These are phyloP conservation scores for Daldinia bambusicola DNA, from an alignment of 495 filamentous ascomycete genomes.

Conservation along the genomic window DNA sequence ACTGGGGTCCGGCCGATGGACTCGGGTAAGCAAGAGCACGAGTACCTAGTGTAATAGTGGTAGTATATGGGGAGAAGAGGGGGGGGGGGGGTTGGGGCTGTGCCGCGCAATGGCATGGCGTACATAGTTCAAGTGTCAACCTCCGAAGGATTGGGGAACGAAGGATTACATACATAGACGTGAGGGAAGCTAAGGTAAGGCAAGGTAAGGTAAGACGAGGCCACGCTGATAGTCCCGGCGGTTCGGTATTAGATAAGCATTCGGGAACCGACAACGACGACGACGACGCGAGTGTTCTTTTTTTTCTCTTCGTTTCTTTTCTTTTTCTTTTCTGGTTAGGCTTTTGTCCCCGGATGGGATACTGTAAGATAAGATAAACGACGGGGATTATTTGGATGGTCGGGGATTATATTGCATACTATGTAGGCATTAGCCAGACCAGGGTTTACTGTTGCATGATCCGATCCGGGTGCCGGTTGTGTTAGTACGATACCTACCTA, in stretches of 20 bases:
- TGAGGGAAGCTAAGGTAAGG: too few relatives aligned
- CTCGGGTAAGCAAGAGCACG: neutral
- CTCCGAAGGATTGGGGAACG: neutral
- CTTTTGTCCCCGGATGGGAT: neutral
- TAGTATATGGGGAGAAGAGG: neutral
- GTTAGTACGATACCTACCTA: neutral
- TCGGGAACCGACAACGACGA: neutral
- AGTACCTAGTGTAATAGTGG: neutral
- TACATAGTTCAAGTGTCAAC: neutral
- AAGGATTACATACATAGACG: neutral
- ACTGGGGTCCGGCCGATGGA: neutral
- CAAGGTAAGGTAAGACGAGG: neutral
- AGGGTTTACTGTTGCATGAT: neutral
- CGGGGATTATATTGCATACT: neutral
- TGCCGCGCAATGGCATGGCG: neutral
- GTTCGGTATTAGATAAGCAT: constrained; percentile 2
- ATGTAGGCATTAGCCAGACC: neutral
- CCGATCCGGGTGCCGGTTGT: neutral
- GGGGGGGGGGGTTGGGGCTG: neutral
- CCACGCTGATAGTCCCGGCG: neutral
- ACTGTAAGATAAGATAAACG: neutral
- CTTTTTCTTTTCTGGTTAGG: too few relatives aligned
- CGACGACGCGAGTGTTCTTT: neutral
- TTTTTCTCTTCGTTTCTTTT: too few relatives aligned
- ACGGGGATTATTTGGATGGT: constrained; percentile 4